phyloP scores from a whole-genome alignment of 83 land plant species.

The Thuja plicata region DNA sequence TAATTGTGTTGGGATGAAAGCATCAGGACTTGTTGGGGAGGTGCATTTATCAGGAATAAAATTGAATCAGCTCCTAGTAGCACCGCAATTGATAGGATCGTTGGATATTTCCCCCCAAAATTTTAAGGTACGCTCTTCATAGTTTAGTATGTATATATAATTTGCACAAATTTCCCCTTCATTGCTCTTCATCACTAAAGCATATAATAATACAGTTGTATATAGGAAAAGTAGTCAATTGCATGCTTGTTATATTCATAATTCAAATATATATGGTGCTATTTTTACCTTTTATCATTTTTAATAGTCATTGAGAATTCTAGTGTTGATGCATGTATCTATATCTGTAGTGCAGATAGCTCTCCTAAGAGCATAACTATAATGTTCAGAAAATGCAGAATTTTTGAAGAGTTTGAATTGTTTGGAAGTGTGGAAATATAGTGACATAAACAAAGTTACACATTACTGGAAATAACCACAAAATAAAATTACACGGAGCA shows the following conservation, averaged over 20 bases:
- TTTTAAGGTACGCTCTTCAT: conserved; percentile 57
- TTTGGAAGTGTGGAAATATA: neutral
- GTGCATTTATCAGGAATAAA: conserved; percentile 82
- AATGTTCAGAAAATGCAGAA: neutral
- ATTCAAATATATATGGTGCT: neutral
- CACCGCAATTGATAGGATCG: conserved; percentile 80
- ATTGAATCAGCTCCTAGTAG: conserved; percentile 88
- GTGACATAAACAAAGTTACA: too few species aligned
- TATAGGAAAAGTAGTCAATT: neutral
- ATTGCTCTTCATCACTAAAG: neutral
- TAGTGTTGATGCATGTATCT: neutral
- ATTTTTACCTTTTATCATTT: neutral
- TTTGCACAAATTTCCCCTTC: neutral
- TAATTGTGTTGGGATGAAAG: conserved; percentile 16
- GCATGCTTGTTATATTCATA: neutral
- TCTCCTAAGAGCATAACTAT: neutral
- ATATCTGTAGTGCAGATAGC: neutral
- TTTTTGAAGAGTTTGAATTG: too few species aligned
- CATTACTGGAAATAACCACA: too few species aligned
- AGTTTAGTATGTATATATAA: too few species aligned
- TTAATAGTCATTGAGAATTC: neutral
- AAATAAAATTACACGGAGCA: too few species aligned
- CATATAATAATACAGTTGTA: neutral
- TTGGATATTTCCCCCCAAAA: conserved; percentile 58
- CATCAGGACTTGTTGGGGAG: conserved; percentile 71